phyloP scores from a whole-genome alignment of 2,329 filamentous ascomycete species.

The Rutstroemia sp. region DNA sequence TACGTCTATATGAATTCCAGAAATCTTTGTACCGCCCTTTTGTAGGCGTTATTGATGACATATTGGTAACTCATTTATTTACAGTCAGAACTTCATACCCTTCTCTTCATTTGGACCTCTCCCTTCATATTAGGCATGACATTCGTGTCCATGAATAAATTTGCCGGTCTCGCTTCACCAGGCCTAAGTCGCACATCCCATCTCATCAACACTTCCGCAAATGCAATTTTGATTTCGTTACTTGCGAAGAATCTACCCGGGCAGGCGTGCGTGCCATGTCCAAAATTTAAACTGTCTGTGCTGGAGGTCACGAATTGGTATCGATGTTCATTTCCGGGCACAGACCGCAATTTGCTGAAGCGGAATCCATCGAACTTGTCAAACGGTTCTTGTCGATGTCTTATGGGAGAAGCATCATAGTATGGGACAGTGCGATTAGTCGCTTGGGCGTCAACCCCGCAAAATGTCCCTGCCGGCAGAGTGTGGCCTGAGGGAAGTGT shows the following conservation, averaged over 20 bases:
- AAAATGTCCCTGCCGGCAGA: slow-evolving; percentile 22
- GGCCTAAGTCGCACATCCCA: slow-evolving; percentile 42
- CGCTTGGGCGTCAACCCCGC: background rate
- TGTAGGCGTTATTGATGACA: too few relatives aligned
- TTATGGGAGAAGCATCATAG: slow-evolving; percentile 5
- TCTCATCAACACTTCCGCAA: slow-evolving; percentile 26
- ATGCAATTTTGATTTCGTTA: slow-evolving; percentile 31
- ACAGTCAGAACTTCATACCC: background rate
- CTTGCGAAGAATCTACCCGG: slow-evolving; percentile 34
- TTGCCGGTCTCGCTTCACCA: slow-evolving; percentile 57
- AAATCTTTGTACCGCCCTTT: too few relatives aligned
- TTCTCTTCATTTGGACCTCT: slow-evolving; percentile 3
- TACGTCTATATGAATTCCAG: too few relatives aligned
- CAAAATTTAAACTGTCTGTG: slow-evolving; percentile 31
- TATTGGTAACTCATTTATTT: background rate
- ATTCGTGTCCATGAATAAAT: background rate
- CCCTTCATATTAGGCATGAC: slow-evolving; percentile 5
- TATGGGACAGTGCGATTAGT: slow-evolving; percentile 4
- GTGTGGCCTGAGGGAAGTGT: slow-evolving; percentile 29
- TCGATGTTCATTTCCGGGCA: slow-evolving; percentile 22
- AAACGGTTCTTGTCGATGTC: background rate
- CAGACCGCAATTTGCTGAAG: slow-evolving; percentile 19
- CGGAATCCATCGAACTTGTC: slow-evolving; percentile 23
- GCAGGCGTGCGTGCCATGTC: slow-evolving; percentile 36
- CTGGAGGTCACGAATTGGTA: slow-evolving; percentile 32